Evolutionary conservation across 192 early-diverging fungal genomes (phyloP).

Genomic region (Backusella psychrophila): DNA sequence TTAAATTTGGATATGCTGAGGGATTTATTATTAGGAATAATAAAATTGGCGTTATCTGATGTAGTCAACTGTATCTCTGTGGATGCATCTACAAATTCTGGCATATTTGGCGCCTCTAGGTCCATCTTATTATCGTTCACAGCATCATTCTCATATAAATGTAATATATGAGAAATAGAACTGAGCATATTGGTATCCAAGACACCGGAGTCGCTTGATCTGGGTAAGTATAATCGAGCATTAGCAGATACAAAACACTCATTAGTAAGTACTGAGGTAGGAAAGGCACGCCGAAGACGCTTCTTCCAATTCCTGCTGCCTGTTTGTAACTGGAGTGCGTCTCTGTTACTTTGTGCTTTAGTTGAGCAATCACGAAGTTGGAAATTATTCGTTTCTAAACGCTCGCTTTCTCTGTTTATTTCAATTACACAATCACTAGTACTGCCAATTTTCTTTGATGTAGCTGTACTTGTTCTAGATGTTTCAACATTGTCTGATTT

Average conservation of each 20-base stretch:
- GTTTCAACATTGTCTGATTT: background rate
- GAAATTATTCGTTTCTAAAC: background rate
- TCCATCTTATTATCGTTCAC: background rate
- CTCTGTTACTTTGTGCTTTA: background rate
- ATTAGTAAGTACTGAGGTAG: background rate
- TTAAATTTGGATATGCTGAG: background rate
- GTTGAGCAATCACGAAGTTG: background rate
- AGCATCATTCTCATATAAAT: background rate
- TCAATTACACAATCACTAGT: background rate
- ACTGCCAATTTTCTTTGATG: background rate
- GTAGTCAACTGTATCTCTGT: background rate
- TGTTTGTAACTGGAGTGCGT: background rate
- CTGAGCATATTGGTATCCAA: background rate
- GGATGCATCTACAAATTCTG: background rate
- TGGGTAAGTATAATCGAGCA: background rate
- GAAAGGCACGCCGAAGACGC: background rate
- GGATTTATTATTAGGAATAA: background rate
- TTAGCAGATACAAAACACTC: constrained; percentile 2
- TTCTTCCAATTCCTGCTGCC: background rate
- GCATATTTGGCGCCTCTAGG: background rate
- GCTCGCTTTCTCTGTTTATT: background rate
- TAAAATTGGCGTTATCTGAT: background rate
- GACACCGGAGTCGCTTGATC: background rate
- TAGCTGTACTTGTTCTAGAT: background rate
- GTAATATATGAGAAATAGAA: constrained; percentile 5